phyloP scores from a whole-genome alignment of 768 basidiomycete genomes.

The Tulasnella sp. region DNA sequence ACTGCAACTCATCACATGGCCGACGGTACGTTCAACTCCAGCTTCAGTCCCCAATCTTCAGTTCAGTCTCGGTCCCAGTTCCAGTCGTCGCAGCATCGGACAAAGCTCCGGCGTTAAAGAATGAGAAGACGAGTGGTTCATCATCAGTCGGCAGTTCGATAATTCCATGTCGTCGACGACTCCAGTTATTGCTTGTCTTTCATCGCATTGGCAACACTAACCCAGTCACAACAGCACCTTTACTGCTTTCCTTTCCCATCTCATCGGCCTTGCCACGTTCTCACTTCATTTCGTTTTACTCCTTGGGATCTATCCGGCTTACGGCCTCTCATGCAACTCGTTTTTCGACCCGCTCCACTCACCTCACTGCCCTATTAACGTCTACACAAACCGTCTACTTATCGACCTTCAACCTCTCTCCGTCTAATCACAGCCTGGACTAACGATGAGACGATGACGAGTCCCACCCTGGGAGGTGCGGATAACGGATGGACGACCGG shows the following conservation, averaged over 20 bases:
- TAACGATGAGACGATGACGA: conserved; percentile 9
- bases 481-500: conserved; percentile 2
- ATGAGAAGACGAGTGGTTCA: too few relatives aligned
- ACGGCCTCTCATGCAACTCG: conserved; percentile 5
- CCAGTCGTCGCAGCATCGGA: too few relatives aligned
- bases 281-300: neutral
- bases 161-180: too few relatives aligned
- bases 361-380: neutral
- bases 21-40: conserved; percentile 15
- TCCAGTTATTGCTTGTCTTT: too few relatives aligned
- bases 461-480: neutral
- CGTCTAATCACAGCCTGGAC: conserved; percentile 6
- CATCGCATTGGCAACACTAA: too few relatives aligned
- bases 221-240: too few relatives aligned
- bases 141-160: too few relatives aligned
- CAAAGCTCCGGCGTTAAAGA: too few relatives aligned
- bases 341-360: neutral
- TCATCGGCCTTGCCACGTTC: neutral
- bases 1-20: conserved; percentile 2
- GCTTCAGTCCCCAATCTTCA: conserved; percentile 3
- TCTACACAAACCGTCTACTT: neutral
- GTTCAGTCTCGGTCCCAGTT: too few relatives aligned
- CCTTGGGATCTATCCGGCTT: neutral
- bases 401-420: neutral
- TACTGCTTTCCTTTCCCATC: too few relatives aligned